These are phyloP conservation scores for Rhipidocladum racemiflorum DNA, from an alignment of 176 grass and related monocot genomes.

Conservation along the genomic window DNA sequence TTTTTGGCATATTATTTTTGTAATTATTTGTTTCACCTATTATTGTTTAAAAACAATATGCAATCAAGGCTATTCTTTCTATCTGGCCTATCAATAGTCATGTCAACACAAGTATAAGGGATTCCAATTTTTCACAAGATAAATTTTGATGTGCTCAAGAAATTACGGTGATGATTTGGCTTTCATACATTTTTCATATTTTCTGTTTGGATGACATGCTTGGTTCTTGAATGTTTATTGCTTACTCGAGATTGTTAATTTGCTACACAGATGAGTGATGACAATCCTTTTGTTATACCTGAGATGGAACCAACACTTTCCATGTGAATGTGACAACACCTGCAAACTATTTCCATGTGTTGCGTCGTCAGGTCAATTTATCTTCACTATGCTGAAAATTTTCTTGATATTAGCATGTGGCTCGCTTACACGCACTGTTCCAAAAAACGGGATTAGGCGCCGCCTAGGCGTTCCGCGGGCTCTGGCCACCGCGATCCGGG, in stretches of 20 bases:
- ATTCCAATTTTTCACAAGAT: not conserved
- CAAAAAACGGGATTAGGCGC: too few species aligned
- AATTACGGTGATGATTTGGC: not conserved
- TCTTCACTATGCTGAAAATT: not conserved
- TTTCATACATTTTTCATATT: not conserved
- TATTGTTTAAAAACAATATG: too few species aligned
- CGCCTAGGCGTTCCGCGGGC: too few species aligned
- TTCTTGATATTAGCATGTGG: not conserved
- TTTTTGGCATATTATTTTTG: too few species aligned
- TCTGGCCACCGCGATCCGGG: too few species aligned
- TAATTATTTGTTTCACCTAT: too few species aligned
- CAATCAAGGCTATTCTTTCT: too few species aligned
- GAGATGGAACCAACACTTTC: constrained; percentile 95
- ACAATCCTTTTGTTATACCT: constrained; percentile 85
- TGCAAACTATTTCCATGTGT: constrained; percentile 93
- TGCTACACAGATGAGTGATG: constrained; percentile 87
- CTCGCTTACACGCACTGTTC: not conserved
- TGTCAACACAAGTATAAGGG: not conserved
- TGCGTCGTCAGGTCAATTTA: constrained; percentile 71
- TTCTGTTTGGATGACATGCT: not conserved
- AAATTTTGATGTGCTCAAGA: not conserved
- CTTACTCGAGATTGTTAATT: not conserved
- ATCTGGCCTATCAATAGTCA: not conserved
- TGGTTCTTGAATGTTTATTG: constrained; percentile 10
- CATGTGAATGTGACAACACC: constrained; percentile 95